Percentiles rank a stretch among this genome's conserved stretches.
Evolutionary conservation across 2,329 filamentous ascomycete species (phyloP).

Genomic region (Moelleriella libera): DNA sequence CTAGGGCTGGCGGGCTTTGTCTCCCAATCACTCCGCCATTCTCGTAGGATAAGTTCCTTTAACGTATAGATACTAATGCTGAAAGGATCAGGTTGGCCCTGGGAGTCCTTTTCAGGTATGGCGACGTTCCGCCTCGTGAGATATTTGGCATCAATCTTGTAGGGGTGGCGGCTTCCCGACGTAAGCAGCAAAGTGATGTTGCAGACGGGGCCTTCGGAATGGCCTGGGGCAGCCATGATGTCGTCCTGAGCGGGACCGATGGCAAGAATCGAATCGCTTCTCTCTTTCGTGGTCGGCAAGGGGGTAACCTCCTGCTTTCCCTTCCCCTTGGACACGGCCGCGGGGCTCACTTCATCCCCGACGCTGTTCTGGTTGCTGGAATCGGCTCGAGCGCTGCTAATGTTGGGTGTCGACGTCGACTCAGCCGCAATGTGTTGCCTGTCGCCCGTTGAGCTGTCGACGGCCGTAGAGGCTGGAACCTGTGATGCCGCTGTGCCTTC

Average conservation of each 20-base stretch:
- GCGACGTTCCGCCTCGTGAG: conserved; percentile 66
- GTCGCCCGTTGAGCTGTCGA: conserved; percentile 3
- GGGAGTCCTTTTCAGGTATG: conserved; percentile 49
- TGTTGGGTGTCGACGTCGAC: background rate
- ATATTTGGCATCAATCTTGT: conserved; percentile 80
- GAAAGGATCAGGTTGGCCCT: conserved; percentile 59
- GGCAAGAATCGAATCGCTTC: conserved; percentile 22
- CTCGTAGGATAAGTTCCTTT: conserved; percentile 84
- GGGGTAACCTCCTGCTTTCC: conserved; percentile 14
- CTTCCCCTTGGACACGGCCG: conserved; percentile 17
- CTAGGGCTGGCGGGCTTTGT: conserved; percentile 71
- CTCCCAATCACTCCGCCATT: conserved; percentile 92
- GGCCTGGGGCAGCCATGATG: conserved; percentile 17
- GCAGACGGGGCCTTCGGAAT: conserved; percentile 31
- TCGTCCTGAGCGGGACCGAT: conserved; percentile 30
- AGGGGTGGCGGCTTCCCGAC: conserved; percentile 72
- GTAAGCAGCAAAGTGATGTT: conserved; percentile 74
- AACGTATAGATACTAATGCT: conserved; percentile 87
- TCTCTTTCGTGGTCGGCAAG: conserved; percentile 15
- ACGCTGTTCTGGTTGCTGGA: conserved; percentile 6
- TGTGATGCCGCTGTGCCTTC: conserved; percentile 2
- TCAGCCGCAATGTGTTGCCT: background rate
- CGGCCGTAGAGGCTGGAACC: conserved; percentile 8
- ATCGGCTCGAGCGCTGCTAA: background rate
- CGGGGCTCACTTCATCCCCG: background rate